Evolutionary conservation across 208 protist species (phyloP), one percentile per base, ranked within the genome.

Genomic region (Phytomonas francai): DNA sequence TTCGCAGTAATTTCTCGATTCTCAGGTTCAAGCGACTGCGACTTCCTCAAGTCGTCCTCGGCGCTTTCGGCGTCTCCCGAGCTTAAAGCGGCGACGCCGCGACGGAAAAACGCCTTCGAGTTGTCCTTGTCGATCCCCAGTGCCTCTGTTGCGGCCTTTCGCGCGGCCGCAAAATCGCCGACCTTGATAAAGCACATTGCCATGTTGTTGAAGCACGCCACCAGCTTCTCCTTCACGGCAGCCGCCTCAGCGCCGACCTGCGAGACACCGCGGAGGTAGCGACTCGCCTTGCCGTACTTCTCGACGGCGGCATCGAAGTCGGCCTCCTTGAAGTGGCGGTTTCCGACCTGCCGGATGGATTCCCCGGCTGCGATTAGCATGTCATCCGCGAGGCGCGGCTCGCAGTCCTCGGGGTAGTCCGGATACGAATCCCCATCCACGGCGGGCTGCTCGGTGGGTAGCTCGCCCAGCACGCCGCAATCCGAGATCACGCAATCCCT

Each of bases 171-270:
- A 81, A 81, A 94, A 63, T 78, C 27, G 12, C 63, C 63, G 22
- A 92, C 76, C 73, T 91, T 92, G 33, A 93, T 63, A 51, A 81
- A 80, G 42, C 87, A 95, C 71, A 84, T 84, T 22, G 89, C 84
- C 16, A 62, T 87, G 74, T 97, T 97, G 77, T 92, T 94, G 81
- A 89, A 70, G 74, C 92, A 97, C 27, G 92, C 92, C 32, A 95
- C 66, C 31, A 89, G 63, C 69, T 89, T 87, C 33, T 92, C 85
- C 32, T 85, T 61, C 4, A 88, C 66, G 39, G 69, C 73, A 3
- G 70, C 69, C 67, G 80, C 79, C 25, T 75, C 81, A 19, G 77
- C 82, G 59, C 74, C 68, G 19, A 79, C 84, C 57, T 76, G 71
- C 34, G 78, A 36, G 30, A 76, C 71, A 34, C 78, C 61, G 31